Evolutionary conservation across 2,329 filamentous ascomycete species (phyloP), one percentile per base, ranked within the genome.

Genomic region (Fusarium concolor): DNA sequence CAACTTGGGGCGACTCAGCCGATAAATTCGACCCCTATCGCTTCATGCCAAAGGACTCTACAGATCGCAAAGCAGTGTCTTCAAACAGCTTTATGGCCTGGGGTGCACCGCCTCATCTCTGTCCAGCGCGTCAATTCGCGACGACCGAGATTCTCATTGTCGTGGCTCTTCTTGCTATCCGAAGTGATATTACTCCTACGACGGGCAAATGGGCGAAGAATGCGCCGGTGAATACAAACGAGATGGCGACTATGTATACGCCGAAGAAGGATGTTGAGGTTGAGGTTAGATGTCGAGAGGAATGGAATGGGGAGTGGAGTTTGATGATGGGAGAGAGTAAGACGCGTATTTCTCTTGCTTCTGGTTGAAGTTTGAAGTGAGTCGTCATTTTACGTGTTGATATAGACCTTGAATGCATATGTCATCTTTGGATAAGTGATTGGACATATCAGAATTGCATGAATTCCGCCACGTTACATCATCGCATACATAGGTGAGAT

Each of bases 1-100:
- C 53, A 0, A 70, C 78, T 10, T 81, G 79, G 79, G 79, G 79
- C 2, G 62, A 70, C 0, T 71, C 76, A 0, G 77, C 70, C 1
- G 72, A 63, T 3, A 11, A 44, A 3, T 71, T 71, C 2, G 70
- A 71, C 7, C 66, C 70, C 0, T 55, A 63, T 17, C 66, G 70
- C 1, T 71, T 71, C 14, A 17, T 57, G n/a, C 60, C 56, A 2
- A 67, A 61, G 24, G 45, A 53, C 9, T 37, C 39, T 4, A 18
- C 28, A 2, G 46, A 58, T 0, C 55, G 56, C 2, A 65, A 75
- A 7, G 44, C 67, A 14, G 74, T 79, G 22, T 66, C 76, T 5
- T 79, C 78, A 0, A 72, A 76, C 22, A 76, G 78, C 10, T 81
- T 74, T 15, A 45, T 72, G 0, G 64, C 75, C 1, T 76, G 75